phyloP scores from a whole-genome alignment of 176 grass and related monocot genomes.

The barley (Hordeum vulgare) region MorexV3_pseudomolecules_assembly NC_058521.1:511660172-511660671 shows the following conservation, averaged over 20 bases:
- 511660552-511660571: background rate
- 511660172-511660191: too few relatives aligned
- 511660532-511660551: too few relatives aligned
- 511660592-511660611: background rate
- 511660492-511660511: too few relatives aligned
- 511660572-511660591: background rate
- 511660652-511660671: too few relatives aligned
- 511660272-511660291: background rate
- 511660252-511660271: background rate
- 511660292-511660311: background rate
- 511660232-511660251: background rate
- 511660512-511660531: too few relatives aligned
- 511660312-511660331: background rate
- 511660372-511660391: conserved; percentile 68
- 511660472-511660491: conserved; percentile 54
- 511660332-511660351: conserved; percentile 61
- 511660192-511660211: too few relatives aligned
- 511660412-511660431: conserved; percentile 75
- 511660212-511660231: background rate
- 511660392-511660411: conserved; percentile 62
- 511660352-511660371: conserved; percentile 64
- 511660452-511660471: conserved; percentile 57
- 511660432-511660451: conserved; percentile 57
- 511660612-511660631: too few relatives aligned
- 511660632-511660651: too few relatives aligned